A percentile compares a stretch with the other conserved stretches of the same genome.
Conservation (phyloP, 192 early-diverging fungal species). For the Phycomyces nitens region DNA sequence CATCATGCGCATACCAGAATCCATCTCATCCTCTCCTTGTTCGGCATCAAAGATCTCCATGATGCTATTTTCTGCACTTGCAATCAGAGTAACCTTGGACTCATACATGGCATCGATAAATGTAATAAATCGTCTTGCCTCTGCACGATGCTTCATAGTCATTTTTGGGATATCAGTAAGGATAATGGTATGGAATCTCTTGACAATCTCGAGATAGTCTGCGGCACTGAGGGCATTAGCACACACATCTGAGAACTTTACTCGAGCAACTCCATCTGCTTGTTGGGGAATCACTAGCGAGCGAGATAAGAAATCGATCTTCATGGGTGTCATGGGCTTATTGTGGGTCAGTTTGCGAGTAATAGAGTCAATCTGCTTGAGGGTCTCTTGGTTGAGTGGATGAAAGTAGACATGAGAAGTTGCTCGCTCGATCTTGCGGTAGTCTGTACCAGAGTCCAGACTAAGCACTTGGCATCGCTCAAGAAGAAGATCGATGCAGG, state of each 20-base stretch:
- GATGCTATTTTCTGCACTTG: constrained; percentile 66
- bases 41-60: constrained; percentile 70
- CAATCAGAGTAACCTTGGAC: constrained; percentile 65
- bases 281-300: constrained; percentile 62
- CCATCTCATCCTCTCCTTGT: constrained; percentile 38
- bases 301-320: constrained; percentile 74
- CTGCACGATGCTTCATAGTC: constrained; percentile 72
- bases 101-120: constrained; percentile 93
- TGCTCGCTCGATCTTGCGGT: constrained; percentile 65
- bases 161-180: constrained; percentile 74
- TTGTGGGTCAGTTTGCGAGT: constrained; percentile 34
- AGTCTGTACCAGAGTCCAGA: constrained; percentile 90
- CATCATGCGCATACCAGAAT: constrained; percentile 49
- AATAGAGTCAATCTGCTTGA: constrained; percentile 42
- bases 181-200: constrained; percentile 69
- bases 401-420: constrained; percentile 66
- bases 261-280: constrained; percentile 64
- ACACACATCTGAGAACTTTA: constrained; percentile 80
- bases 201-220: constrained; percentile 86
- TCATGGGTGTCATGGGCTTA: constrained; percentile 34
- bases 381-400: constrained; percentile 55
- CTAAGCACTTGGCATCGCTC: constrained; percentile 73
- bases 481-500: constrained; percentile 86
- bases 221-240: constrained; percentile 69
- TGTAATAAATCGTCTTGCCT: constrained; percentile 91